Base-by-base conservation (phyloP, 805 yeast species). In the Kuraishia hungarica region DNA sequence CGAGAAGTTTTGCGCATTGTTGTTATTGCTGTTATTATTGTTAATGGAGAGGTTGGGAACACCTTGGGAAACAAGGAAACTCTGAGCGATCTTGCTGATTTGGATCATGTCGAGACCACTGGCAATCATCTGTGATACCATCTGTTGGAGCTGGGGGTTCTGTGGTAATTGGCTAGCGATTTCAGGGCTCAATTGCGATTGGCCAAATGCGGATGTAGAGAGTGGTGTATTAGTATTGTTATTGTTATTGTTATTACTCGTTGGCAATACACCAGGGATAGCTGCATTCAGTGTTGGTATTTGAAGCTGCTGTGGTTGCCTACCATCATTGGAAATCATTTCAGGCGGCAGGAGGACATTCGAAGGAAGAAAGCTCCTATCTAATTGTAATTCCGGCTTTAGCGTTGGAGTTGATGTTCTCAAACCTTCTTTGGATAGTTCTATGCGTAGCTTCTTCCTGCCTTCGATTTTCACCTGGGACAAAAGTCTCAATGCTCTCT, bases 341-440 rank as follows among this genome's bases (percentile, higher is more conserved):
- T 78, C 83, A 29, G 68, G 71, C 2, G 89, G 89, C 23, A 84
- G 59, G 46, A 73, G 72, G n/a, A 84, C 87, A 61, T 81, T 77
- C 2, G 76, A 68, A 8, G 89, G 89, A 46, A 84, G 61, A 51
- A 66, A 65, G n/a, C 68, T 71, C 59, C 82, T 70, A 60, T 72
- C 72, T 50, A 82, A 65, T 17, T 67, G 69, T 39, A 83, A 59
- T 22, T 75, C 69, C 1, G 79, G 74, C 60, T 76, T 80, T n/a
- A 59, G 54, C 20, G 66, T 73, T 19, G 73, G 69, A n/a, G 59
- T 60, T 22, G 67, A 65, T 47, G 67, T 69, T 62, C 81, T 69
- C 29, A 78, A 64, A 0, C 84, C 85, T 66, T 84, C 89, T 61
- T 83, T 84, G 1, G 87, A 81, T 5, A 80, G 66, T 62, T 84